Conservation (phyloP, 768 basidiomycete species). For the Trametes cinnabarina region DNA sequence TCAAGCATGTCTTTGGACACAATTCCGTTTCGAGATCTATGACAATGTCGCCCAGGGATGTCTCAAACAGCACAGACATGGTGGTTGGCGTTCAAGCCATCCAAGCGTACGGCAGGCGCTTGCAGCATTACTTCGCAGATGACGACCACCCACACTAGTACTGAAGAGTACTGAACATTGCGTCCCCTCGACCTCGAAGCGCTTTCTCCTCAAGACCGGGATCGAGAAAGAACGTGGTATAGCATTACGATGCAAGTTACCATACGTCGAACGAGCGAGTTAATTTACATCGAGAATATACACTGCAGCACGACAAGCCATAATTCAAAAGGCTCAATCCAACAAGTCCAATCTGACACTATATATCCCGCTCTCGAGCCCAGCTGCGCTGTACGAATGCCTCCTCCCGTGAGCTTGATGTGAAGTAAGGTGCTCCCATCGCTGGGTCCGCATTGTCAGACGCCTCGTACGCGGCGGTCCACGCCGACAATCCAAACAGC, state of each 20-base stretch:
- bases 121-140: neutral
- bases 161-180: no score
- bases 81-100: constrained; percentile 7
- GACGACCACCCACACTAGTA: no score
- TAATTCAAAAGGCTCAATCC: neutral
- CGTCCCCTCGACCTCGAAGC: no score
- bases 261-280: neutral
- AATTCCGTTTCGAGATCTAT: constrained; percentile 91
- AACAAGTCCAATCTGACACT: neutral
- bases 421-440: constrained; percentile 9
- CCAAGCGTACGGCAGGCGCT: neutral
- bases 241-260: constrained; percentile 7
- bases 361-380: constrained; percentile 16
- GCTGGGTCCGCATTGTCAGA: constrained; percentile 5
- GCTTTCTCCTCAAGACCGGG: no score
- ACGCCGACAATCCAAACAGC: constrained; percentile 36
- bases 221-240: constrained; percentile 13
- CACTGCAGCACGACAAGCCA: neutral
- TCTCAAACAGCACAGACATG: constrained; percentile 97
- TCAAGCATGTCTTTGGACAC: constrained; percentile 90
- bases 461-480: constrained; percentile 28
- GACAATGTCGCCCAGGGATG: constrained; percentile 93
- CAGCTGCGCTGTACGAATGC: constrained; percentile 18
- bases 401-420: constrained; percentile 20
- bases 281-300: constrained; percentile 16